A percentile compares a stretch with the other conserved stretches of the same genome.
Conservation (phyloP, 257 asterid species). For the Rhazya stricta region DNA sequence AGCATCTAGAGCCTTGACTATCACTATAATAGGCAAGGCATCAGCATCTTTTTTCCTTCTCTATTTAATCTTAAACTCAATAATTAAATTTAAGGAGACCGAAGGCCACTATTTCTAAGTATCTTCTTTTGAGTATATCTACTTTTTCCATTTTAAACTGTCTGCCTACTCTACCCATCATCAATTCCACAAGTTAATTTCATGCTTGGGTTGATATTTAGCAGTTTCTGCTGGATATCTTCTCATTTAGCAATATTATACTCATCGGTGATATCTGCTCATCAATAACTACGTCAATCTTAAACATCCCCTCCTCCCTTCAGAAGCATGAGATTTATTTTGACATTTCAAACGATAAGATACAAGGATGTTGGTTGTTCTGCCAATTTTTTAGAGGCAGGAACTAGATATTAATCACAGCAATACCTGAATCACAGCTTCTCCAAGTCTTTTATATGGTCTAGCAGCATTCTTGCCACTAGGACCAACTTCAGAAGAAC, state of each 20-base stretch:
- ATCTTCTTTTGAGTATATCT: not conserved
- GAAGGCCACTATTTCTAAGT: not conserved
- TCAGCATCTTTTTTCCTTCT: too few relatives aligned
- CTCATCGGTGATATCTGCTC: not conserved
- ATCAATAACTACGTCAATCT: not conserved
- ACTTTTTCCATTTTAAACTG: too few relatives aligned
- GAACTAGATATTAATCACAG: not conserved
- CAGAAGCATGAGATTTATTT: too few relatives aligned
- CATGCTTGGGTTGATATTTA: not conserved
- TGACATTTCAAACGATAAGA: not conserved
- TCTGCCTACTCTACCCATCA: not conserved
- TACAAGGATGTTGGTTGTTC: not conserved
- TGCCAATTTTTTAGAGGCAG: not conserved
- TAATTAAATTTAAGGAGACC: not conserved
- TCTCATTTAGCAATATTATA: not conserved
- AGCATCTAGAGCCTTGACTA: not conserved
- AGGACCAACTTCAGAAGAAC: slow-evolving; percentile 36
- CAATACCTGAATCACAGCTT: slow-evolving; percentile 61
- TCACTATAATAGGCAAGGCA: too few relatives aligned
- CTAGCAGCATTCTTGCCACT: slow-evolving; percentile 31
- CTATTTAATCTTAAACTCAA: too few relatives aligned
- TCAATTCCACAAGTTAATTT: too few relatives aligned
- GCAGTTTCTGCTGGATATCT: not conserved
- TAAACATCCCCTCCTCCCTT: not conserved
- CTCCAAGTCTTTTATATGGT: slow-evolving; percentile 53